Base-by-base conservation (phyloP, 768 basidiomycete genomes). In the Russula vinacea region DNA sequence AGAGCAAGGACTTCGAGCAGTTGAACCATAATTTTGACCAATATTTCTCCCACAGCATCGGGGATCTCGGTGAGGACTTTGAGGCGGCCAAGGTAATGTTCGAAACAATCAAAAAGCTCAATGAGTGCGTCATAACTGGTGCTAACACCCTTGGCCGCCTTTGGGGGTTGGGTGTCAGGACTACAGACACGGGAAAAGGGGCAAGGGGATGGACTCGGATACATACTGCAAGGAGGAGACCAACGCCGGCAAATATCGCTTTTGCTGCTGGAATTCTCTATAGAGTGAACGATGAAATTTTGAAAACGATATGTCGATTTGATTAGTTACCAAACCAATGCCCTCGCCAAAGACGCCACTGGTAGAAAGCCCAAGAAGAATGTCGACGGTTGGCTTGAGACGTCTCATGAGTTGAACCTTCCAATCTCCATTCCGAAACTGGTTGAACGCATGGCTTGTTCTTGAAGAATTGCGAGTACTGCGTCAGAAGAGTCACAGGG, bases 351-450 rank as follows among this genome's bases (percentile, higher is more conserved):
- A 24, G 24, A 32, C 16, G 1, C 10, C 37, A 16, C 16, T 32
- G 3, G 9, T 45, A 8, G 51, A 60, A 35, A 44, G 51, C 24
- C 26, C 16, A 32, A 17, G 1, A 6, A 45, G 5, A 16, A 33
- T 32, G 1, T 24, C 24, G 29, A 50, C 47, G 7, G 7, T 50
- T 0, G 47, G 24, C 11, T 49, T 29, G 22, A 58, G 35, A 13
- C 24, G 47, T 19, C n/a, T 19, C 26, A 35, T 35, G 32, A 58
- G 19, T 10, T 35, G 56, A 8, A 35, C 19, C 22, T 37, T 58
- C 47, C 45, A 26, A 33, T 58, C 35, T 10, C 57, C 45, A 10
- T 37, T 49, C 45, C 45, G 33, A 49, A 24, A 58, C 50, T 60
- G 24, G 0, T 51, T 19, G 19, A 52, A 52, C 9, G 37, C 39